These are phyloP conservation scores for Syzygium grande DNA, from an alignment of 345 rosid genomes.

Conservation along the genomic window DNA sequence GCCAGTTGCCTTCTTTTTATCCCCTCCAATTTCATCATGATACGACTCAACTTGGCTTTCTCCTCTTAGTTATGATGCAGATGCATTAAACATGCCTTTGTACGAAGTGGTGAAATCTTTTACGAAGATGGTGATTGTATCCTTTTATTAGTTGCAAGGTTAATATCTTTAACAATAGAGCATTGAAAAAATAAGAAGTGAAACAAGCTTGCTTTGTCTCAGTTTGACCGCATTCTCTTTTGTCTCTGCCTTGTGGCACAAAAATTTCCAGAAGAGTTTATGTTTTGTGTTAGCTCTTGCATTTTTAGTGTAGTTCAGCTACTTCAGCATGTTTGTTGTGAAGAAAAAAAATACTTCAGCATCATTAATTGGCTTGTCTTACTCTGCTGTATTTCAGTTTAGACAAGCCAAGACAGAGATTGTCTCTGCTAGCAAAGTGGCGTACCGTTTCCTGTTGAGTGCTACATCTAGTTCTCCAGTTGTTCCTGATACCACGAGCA, in stretches of 20 bases:
- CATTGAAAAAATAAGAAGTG: not conserved
- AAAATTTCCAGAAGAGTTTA: not conserved
- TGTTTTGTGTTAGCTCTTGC: not conserved
- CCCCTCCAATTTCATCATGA: not conserved
- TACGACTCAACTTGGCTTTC: not conserved
- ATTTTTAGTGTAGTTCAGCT: not conserved
- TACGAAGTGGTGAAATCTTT: not conserved
- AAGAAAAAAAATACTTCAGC: not conserved
- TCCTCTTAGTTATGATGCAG: not conserved
- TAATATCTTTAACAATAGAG: not conserved
- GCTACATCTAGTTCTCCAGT: constrained; percentile 33
- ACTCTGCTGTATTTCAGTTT: constrained; percentile 36
- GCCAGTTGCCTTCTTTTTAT: not conserved
- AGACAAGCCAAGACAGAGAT: constrained; percentile 95
- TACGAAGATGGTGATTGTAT: not conserved
- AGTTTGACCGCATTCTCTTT: not conserved
- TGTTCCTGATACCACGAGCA: constrained; percentile 39
- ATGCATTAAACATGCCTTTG: not conserved
- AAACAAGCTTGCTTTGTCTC: not conserved
- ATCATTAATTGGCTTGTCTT: constrained; percentile 1
- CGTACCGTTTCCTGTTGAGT: constrained; percentile 73
- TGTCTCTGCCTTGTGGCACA: not conserved
- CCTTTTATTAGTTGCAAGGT: not conserved
- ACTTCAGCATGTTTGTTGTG: not conserved
- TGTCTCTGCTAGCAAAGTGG: constrained; percentile 93